Conservation (phyloP, 2,329 filamentous ascomycete genomes). For the Neofusicoccum parvum region DNA sequence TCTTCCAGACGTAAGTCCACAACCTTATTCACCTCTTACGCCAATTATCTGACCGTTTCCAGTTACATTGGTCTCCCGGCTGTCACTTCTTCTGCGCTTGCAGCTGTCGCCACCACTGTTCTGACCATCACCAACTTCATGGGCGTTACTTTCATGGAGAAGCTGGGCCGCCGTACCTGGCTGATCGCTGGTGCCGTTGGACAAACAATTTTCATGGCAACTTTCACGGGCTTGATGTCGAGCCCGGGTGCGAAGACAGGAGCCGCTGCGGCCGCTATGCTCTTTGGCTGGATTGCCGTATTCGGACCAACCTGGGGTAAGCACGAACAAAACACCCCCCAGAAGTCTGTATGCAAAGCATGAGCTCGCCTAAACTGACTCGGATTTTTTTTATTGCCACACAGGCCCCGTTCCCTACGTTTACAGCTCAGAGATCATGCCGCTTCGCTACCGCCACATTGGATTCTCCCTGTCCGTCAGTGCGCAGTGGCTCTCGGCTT, state of each 20-base stretch:
- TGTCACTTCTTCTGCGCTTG: conserved; percentile 28
- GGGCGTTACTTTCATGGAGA: conserved; percentile 32
- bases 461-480: conserved; percentile 36
- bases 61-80: conserved; percentile 32
- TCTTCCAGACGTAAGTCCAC: conserved; percentile 12
- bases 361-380: not conserved
- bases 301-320: conserved; percentile 36
- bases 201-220: conserved; percentile 33
- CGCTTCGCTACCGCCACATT: conserved; percentile 38
- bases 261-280: conserved; percentile 34
- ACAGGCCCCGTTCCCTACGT: conserved; percentile 29
- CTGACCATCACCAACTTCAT: conserved; percentile 30
- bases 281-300: conserved; percentile 35
- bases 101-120: conserved; percentile 31
- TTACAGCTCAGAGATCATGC: conserved; percentile 38
- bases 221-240: conserved; percentile 31
- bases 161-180: conserved; percentile 32
- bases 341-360: not conserved
- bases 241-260: conserved; percentile 24
- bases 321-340: not conserved
- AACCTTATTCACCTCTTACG: conserved; percentile 24
- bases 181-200: conserved; percentile 20
- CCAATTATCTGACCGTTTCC: conserved; percentile 28
- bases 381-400: not conserved
- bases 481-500: conserved; percentile 39